A percentile compares a stretch with the other conserved stretches of the same genome.
These are phyloP conservation scores for Pelargonium australe DNA, from an alignment of 441 rosid species.

Conservation along the genomic window DNA sequence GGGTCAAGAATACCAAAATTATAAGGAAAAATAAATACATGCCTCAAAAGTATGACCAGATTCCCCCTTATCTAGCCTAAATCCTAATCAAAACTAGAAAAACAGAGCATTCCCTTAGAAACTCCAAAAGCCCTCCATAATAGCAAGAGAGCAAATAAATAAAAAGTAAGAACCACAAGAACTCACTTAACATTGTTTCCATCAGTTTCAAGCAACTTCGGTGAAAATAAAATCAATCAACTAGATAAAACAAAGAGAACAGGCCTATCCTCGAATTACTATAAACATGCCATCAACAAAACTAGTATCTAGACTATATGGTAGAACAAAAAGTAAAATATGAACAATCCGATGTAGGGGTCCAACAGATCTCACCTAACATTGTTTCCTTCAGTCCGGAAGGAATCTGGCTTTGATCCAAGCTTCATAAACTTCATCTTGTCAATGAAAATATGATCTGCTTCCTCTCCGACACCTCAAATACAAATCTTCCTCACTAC, in stretches of 20 bases:
- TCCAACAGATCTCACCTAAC: constrained; percentile 46
- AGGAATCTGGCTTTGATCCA: constrained; percentile 75
- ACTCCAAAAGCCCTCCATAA: neutral
- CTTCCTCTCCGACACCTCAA: constrained; percentile 19
- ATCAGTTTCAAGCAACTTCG: neutral
- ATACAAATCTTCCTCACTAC: constrained; percentile 22
- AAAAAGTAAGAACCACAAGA: neutral
- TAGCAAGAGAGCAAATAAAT: neutral
- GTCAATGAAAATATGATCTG: constrained; percentile 22
- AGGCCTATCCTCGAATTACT: neutral
- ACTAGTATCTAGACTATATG: neutral
- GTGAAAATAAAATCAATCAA: neutral
- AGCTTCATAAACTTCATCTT: constrained; percentile 96
- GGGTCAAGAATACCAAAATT: neutral
- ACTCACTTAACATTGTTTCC: neutral
- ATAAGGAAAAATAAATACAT: too few species aligned
- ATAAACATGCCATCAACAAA: neutral
- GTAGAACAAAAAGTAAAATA: neutral
- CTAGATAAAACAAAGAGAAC: neutral
- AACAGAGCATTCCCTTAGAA: neutral
- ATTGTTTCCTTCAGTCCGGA: constrained; percentile 51
- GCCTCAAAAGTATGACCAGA: neutral
- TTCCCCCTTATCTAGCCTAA: too few species aligned
- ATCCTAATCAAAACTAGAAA: neutral
- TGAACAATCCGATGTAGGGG: neutral